A percentile compares a stretch with the other conserved stretches of the same genome.
Evolutionary conservation across 768 basidiomycete species (phyloP).

Genomic region (Suillus spraguei): DNA sequence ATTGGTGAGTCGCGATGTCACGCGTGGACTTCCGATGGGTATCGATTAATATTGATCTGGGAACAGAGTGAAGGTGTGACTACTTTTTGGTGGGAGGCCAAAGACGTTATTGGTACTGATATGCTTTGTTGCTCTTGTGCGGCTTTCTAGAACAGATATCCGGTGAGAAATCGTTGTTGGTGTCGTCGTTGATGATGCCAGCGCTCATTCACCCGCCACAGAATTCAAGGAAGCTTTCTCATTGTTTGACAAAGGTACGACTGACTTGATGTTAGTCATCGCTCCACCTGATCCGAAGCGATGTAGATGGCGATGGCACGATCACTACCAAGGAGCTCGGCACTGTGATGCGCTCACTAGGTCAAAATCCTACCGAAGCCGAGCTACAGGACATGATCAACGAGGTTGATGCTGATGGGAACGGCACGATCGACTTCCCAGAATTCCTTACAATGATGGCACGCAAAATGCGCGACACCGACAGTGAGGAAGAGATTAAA

Average conservation of each 20-base stretch:
- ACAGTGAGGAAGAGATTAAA: conserved; percentile 92
- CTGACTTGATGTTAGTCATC: not conserved
- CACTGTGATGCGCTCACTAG: conserved; percentile 91
- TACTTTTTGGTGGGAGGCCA: conserved; percentile 15
- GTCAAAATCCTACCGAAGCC: conserved; percentile 91
- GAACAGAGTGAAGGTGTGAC: conserved; percentile 59
- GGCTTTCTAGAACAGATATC: conserved; percentile 80
- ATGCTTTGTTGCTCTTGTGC: conserved; percentile 15
- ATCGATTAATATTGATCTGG: conserved; percentile 18
- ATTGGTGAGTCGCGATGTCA: conserved; percentile 43
- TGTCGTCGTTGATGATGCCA: not conserved
- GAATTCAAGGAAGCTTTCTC: conserved; percentile 99
- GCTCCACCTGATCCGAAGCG: not conserved
- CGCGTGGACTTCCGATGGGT: conserved; percentile 18
- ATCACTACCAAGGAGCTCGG: conserved; percentile 91
- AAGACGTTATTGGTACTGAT: not conserved
- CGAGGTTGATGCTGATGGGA: conserved; percentile 89
- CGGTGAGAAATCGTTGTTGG: conserved; percentile 49
- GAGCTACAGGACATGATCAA: conserved; percentile 96
- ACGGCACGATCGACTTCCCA: conserved; percentile 84
- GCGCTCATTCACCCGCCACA: conserved; percentile 32
- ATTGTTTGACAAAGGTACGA: conserved; percentile 91
- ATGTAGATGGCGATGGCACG: conserved; percentile 85
- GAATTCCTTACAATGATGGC: conserved; percentile 88
- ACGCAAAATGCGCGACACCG: conserved; percentile 89